Conservation (phyloP, 1,284 basidiomycete species). For the Pisolithus thermaeus region DNA sequence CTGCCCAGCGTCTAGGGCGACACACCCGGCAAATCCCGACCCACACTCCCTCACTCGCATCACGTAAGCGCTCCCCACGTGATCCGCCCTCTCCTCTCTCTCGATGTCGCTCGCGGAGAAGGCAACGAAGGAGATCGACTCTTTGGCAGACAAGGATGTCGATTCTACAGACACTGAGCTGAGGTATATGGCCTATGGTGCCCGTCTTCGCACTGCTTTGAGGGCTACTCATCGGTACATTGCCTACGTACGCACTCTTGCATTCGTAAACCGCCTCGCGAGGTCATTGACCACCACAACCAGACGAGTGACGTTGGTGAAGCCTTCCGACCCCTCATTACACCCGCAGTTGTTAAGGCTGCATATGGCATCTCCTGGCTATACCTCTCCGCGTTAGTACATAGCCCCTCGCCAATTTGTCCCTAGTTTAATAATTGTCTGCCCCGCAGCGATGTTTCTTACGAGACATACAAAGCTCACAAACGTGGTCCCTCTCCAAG, state of each 20-base stretch:
- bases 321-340: conserved; percentile 85
- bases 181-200: conserved; percentile 72
- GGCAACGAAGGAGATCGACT: conserved; percentile 6
- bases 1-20: conserved; percentile 5
- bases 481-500: conserved; percentile 65
- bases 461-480: conserved; percentile 86
- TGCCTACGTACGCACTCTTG: conserved; percentile 59
- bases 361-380: conserved; percentile 88
- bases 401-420: conserved; percentile 6
- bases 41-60: not conserved
- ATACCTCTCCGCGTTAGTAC: conserved; percentile 56
- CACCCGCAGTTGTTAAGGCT: conserved; percentile 70
- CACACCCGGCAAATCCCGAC: conserved; percentile 12
- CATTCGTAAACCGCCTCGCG: conserved; percentile 1
- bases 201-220: conserved; percentile 72
- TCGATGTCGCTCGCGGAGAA: conserved; percentile 4
- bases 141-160: conserved; percentile 55
- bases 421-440: conserved; percentile 4
- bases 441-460: conserved; percentile 74
- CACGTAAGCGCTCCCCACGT: conserved; percentile 9
- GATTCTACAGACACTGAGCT: conserved; percentile 60
- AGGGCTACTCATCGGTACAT: conserved; percentile 74
- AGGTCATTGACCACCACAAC: conserved; percentile 16
- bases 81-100: not conserved
- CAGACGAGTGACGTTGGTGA: conserved; percentile 89